Percentiles rank a stretch among this genome's conserved stretches.
phyloP scores from a whole-genome alignment of 1,139 yeast species.

The Candida pseudoviswanathii region DNA sequence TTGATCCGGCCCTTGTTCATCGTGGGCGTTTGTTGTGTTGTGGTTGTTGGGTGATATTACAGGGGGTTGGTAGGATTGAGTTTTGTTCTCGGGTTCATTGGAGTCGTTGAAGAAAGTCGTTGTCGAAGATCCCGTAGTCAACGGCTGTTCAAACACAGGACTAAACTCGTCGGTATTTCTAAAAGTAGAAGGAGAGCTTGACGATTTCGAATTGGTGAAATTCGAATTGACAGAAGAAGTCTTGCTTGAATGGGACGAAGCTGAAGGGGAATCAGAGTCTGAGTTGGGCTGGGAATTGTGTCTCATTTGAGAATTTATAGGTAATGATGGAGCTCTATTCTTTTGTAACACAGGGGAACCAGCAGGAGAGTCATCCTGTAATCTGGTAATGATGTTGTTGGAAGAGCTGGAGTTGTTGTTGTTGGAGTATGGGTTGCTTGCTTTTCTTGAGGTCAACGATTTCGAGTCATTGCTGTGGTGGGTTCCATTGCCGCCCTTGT shows the following conservation, averaged over 20 bases:
- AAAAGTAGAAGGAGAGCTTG: constrained; percentile 9
- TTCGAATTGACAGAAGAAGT: constrained; percentile 12
- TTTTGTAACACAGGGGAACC: background rate
- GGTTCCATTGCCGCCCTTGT: constrained; percentile 19
- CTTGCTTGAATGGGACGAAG: constrained; percentile 12
- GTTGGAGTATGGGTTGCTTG: background rate
- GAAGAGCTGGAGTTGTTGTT: background rate
- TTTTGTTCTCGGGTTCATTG: background rate
- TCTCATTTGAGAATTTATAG: background rate
- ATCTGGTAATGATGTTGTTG: background rate
- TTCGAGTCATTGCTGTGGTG: constrained; percentile 2
- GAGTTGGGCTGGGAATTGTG: too few species aligned
- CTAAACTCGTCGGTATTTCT: constrained; percentile 10
- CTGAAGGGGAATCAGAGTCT: background rate
- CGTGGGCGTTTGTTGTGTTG: background rate
- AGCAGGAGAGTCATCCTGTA: background rate
- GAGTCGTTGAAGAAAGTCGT: constrained; percentile 5
- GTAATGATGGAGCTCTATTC: background rate
- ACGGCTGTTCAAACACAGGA: constrained; percentile 4
- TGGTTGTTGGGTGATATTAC: background rate
- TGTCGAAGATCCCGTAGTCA: constrained; percentile 7
- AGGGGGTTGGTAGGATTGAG: background rate
- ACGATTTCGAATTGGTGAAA: constrained; percentile 9
- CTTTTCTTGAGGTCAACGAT: background rate
- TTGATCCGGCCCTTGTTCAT: background rate